Percentiles rank a stretch among this genome's conserved stretches.
phyloP scores from a whole-genome alignment of 106 monocot species.

The Xerophyta viscosa region DNA sequence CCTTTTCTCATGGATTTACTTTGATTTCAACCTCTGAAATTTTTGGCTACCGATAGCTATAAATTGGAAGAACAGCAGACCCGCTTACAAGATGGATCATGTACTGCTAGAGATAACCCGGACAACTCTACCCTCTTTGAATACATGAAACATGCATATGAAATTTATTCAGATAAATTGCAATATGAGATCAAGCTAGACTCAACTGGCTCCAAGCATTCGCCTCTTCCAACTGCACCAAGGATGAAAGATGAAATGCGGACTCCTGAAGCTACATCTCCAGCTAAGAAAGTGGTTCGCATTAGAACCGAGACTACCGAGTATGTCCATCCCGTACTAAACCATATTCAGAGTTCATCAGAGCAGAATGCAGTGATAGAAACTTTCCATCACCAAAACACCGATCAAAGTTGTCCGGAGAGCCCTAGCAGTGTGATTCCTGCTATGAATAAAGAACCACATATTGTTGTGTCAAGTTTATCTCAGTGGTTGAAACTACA shows the following conservation, averaged over 20 bases:
- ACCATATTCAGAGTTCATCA: conserved; percentile 16
- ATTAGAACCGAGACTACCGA: no score
- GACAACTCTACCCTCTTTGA: conserved; percentile 15
- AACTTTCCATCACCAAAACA: conserved; percentile 5
- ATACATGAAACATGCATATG: conserved; percentile 3
- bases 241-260: conserved; percentile 41
- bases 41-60: conserved; percentile 3
- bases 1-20: background rate
- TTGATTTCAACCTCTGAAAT: conserved; percentile 3
- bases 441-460: conserved; percentile 12
- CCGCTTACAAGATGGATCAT: background rate
- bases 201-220: conserved; percentile 6
- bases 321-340: conserved; percentile 27
- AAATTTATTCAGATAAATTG: background rate
- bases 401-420: background rate
- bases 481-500: conserved; percentile 61
- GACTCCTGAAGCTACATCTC: conserved; percentile 43
- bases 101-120: background rate
- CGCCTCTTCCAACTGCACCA: conserved; percentile 46
- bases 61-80: conserved; percentile 2
- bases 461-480: conserved; percentile 32
- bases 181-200: conserved; percentile 7
- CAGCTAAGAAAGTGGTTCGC: no score
- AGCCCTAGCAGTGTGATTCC: conserved; percentile 4
- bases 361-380: conserved; percentile 11